phyloP scores from a whole-genome alignment of 2,329 filamentous ascomycete genomes.

The Colletotrichum gigasporum region DNA sequence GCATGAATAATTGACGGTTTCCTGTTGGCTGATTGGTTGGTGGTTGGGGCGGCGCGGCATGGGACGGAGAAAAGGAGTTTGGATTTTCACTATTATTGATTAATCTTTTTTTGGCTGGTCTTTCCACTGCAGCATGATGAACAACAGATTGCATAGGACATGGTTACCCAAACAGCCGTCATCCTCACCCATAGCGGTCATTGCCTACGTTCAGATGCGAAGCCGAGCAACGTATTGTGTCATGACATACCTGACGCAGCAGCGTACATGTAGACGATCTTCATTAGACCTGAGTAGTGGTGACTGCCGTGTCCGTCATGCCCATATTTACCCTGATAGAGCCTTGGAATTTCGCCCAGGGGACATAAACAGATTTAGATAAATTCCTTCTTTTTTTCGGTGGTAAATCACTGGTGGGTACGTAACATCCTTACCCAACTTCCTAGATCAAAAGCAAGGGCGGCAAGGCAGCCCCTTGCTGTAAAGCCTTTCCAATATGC shows the following conservation, averaged over 20 bases:
- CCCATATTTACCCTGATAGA: no score
- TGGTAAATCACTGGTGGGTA: not conserved
- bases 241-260: no score
- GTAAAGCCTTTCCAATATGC: not conserved
- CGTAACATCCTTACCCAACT: not conserved
- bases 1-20: not conserved
- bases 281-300: no score
- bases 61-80: conserved; percentile 2
- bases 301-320: no score
- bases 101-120: not conserved
- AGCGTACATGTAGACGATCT: no score
- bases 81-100: not conserved
- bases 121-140: not conserved
- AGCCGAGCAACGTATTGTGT: no score
- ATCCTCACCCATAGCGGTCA: not conserved
- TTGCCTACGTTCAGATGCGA: no score
- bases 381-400: not conserved
- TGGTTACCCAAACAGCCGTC: not conserved
- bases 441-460: not conserved
- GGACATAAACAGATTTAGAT: not conserved
- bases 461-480: no score
- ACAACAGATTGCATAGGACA: conserved; percentile 4
- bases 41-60: not conserved
- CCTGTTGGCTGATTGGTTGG: not conserved
- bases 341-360: no score